Conservation (phyloP, 1,139 yeast species). For the Maudiozyma humilis region DNA sequence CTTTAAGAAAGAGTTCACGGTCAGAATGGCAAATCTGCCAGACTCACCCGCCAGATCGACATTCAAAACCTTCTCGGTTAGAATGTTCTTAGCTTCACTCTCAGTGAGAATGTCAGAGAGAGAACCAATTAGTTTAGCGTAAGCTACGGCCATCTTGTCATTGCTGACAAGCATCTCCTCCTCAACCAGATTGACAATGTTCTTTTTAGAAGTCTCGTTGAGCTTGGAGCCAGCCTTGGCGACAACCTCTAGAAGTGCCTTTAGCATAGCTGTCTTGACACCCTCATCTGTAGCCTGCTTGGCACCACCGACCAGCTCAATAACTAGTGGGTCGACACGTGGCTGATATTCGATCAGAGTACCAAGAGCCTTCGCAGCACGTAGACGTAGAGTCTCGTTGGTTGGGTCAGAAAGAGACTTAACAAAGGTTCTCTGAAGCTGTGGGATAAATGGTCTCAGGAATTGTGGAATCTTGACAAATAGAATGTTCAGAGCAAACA, state of each 20-base stretch:
- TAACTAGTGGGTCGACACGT: constrained; percentile 84
- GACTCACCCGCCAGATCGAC: constrained; percentile 33
- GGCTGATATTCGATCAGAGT: constrained; percentile 84
- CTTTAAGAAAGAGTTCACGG: constrained; percentile 71
- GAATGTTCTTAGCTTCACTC: constrained; percentile 57
- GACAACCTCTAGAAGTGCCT: constrained; percentile 79
- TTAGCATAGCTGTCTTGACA: constrained; percentile 76
- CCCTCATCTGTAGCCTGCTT: constrained; percentile 52
- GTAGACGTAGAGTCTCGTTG: constrained; percentile 62
- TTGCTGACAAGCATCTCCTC: constrained; percentile 53
- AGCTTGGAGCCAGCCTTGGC: constrained; percentile 69
- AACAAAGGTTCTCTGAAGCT: constrained; percentile 92
- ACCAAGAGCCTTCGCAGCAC: constrained; percentile 90
- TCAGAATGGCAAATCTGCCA: constrained; percentile 57
- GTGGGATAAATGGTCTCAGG: constrained; percentile 93
- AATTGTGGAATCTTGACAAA: constrained; percentile 81
- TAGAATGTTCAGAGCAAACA: constrained; percentile 71
- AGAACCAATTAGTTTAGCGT: constrained; percentile 73
- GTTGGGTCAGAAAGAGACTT: constrained; percentile 75
- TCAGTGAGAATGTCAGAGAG: constrained; percentile 56
- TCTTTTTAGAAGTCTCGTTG: constrained; percentile 62
- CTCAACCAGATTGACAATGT: constrained; percentile 69
- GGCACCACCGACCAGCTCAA: constrained; percentile 74
- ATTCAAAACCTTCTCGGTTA: constrained; percentile 53
- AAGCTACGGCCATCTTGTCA: constrained; percentile 59